These are phyloP conservation scores for Sporothrix mexicana DNA, from an alignment of 2,329 filamentous ascomycete species.

Conservation along the genomic window DNA sequence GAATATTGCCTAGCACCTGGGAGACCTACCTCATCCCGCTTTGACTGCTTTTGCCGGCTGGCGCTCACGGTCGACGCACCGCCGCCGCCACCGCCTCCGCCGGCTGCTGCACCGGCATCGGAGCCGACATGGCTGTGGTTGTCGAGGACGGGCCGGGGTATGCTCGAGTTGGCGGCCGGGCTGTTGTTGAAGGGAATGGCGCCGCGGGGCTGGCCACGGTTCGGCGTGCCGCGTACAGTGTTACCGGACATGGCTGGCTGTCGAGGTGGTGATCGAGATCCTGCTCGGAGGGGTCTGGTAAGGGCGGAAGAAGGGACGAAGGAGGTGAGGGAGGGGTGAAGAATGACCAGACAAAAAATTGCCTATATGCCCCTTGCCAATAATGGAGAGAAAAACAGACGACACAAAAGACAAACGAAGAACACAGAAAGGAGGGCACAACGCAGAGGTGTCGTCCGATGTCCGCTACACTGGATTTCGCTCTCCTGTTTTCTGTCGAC, in stretches of 20 bases:
- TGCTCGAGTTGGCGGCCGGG: conserved; percentile 63
- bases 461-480: conserved; percentile 11
- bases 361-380: conserved; percentile 20
- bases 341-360: conserved; percentile 16
- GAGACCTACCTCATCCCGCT: conserved; percentile 87
- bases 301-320: conserved; percentile 5
- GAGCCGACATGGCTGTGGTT: conserved; percentile 38
- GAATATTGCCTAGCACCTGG: neutral
- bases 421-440: neutral
- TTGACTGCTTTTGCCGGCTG: conserved; percentile 94
- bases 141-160: conserved; percentile 75
- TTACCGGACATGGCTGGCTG: conserved; percentile 58
- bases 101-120: conserved; percentile 13
- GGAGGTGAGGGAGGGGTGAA: neutral
- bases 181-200: conserved; percentile 66
- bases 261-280: conserved; percentile 1
- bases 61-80: conserved; percentile 79
- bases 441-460: conserved; percentile 28
- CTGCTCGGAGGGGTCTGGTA: neutral
- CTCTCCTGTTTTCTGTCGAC: conserved; percentile 21
- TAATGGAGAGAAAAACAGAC: conserved; percentile 19
- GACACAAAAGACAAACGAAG: neutral
- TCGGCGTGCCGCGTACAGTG: conserved; percentile 74
- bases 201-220: conserved; percentile 63
- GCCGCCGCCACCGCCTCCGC: conserved; percentile 51